phyloP scores from a whole-genome alignment of 148 eudicot species.

The Heliosperma pusillum region DNA sequence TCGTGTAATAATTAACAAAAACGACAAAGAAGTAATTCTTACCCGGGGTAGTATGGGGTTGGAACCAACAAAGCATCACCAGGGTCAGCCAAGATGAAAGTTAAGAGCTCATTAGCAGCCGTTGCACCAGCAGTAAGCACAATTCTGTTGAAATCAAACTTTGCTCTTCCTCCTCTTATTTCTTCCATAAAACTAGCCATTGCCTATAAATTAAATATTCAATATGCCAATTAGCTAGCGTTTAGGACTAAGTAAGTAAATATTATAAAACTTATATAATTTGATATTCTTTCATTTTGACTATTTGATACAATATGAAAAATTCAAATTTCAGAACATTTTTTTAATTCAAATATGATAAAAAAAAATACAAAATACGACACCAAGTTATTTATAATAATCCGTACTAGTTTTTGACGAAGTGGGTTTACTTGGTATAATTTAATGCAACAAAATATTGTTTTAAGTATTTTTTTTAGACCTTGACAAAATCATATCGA shows the following conservation, averaged over 20 bases:
- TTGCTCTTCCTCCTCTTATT: conserved; percentile 80
- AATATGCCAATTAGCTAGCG: background rate
- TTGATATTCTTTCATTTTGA: too few species aligned
- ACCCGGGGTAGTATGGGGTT: conserved; percentile 98
- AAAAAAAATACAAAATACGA: too few species aligned
- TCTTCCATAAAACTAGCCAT: conserved; percentile 97
- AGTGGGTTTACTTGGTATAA: too few species aligned
- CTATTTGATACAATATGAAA: too few species aligned
- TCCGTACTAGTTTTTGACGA: too few species aligned
- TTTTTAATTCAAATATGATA: too few species aligned
- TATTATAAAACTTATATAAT: too few species aligned
- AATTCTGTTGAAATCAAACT: conserved; percentile 64
- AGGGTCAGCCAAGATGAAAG: conserved; percentile 82
- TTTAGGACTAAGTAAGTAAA: too few species aligned
- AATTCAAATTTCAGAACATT: too few species aligned
- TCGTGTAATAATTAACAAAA: background rate
- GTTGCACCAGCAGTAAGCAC: conserved; percentile 94
- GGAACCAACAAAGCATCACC: conserved; percentile 89
- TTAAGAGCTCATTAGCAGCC: conserved; percentile 83
- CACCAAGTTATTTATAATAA: too few species aligned
- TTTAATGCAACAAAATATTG: too few species aligned
- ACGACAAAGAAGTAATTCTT: conserved; percentile 5
- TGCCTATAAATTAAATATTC: conserved; percentile 36
- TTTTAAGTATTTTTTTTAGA: background rate
- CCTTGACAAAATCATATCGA: background rate